A percentile compares a stretch with the other conserved stretches of the same genome.
Conservation (phyloP, 2,329 filamentous ascomycete genomes). For the Didymella arachidicola region DNA sequence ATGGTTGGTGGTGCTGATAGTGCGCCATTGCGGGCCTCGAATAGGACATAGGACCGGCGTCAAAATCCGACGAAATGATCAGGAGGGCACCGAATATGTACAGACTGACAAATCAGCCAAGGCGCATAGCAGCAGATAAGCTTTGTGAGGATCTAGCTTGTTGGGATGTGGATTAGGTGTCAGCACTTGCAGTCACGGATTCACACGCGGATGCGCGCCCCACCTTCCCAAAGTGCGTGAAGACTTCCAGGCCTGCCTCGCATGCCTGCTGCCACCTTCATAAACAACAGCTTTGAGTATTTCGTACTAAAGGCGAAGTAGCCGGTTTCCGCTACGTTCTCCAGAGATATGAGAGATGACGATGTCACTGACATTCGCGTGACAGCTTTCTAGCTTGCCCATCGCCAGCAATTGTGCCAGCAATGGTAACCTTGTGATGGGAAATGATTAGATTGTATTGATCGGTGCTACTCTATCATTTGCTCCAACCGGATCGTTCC, state of each 20-base stretch:
- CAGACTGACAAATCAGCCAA: not conserved
- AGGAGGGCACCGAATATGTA: not conserved
- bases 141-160: not conserved
- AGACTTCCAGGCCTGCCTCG: not conserved
- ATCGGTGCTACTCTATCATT: too few species aligned
- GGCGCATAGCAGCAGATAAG: not conserved
- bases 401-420: too few species aligned
- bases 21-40: not conserved
- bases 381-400: too few species aligned
- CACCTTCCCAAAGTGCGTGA: conserved; percentile 6
- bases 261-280: not conserved
- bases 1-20: not conserved
- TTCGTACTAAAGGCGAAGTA: not conserved
- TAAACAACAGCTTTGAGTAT: not conserved
- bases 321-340: not conserved
- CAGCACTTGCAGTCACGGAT: not conserved
- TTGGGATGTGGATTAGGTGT: not conserved
- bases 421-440: too few species aligned
- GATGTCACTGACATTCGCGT: too few species aligned
- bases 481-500: too few species aligned
- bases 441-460: too few species aligned
- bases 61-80: not conserved
- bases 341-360: too few species aligned
- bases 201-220: not conserved
- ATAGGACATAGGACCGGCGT: not conserved